Base-by-base conservation (phyloP, 306 rosid species). In the Adenanthera pavonina region DNA sequence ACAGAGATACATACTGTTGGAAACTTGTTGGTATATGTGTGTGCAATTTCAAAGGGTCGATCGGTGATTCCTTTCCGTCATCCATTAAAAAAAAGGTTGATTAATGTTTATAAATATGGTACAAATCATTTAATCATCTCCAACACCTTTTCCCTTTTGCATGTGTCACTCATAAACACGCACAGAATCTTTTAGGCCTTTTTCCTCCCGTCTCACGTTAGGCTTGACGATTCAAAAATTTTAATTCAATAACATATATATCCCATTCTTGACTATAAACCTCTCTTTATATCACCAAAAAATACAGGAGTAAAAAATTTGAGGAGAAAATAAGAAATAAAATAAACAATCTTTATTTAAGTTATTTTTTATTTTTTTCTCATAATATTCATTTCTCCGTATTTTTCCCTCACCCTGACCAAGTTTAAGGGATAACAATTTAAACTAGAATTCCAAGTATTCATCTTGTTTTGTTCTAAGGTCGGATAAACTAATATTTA, bases 161-260 rank as follows among this genome's bases (percentile, higher is more conserved):
- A 74, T 48, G 41, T 67, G 35, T 78, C 57, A 43, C 30, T 66
- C 40, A 20, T 7, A 33, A 60, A 60, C 17, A 40, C 7, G 7
- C 41, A 66, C 77, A 57, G 35, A 82, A 69, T 82, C 77, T 76
- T 41, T n/a, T 20, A n/a, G 65, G 38, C 70, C n/a, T n/a, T 47
- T 71, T 52, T 60, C 79, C 83, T 74, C 80, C 68, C 77, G 74
- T 57, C 69, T 56, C 80, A 79, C 68, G 83, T 74, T 74, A 84
- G 74, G 78, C 60, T 35, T n/a, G 67, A 56, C 77, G 65, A 72
- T 52, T 77, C 82, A 81, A 67, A 56, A 41, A 38, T 9, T 19
- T 6, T 4, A 17, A 47, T 54, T 76, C 81, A 82, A 69, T 56
- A n/a, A n/a, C n/a, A n/a, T n/a, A n/a, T n/a, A n/a, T n/a, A n/a